These are phyloP conservation scores for Tetracladium marchalianum DNA, from an alignment of 495 filamentous ascomycete species.

Conservation along the genomic window DNA sequence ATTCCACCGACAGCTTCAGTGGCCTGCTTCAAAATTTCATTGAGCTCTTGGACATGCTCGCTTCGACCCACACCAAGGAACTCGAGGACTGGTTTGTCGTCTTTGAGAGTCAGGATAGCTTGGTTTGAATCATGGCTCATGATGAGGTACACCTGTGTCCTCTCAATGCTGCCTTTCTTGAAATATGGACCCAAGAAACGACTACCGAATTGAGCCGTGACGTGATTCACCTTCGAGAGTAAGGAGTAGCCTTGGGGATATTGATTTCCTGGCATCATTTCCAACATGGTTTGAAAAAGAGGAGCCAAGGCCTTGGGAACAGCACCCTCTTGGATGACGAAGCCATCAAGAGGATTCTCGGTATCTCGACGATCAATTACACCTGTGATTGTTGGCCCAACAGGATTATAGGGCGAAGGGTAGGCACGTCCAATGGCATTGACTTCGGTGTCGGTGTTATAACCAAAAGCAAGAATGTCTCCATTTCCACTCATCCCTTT, in stretches of 20 bases:
- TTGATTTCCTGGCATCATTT: constrained; percentile 41
- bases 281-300: constrained; percentile 47
- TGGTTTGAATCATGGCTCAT: constrained; percentile 66
- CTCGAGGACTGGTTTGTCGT: constrained; percentile 48
- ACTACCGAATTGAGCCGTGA: constrained; percentile 38
- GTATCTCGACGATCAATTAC: constrained; percentile 49
- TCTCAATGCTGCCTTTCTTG: constrained; percentile 41
- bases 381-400: constrained; percentile 56
- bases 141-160: constrained; percentile 56
- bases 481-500: constrained; percentile 60
- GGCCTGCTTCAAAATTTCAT: constrained; percentile 37
- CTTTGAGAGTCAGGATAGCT: constrained; percentile 45
- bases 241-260: constrained; percentile 28
- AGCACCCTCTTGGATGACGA: constrained; percentile 56
- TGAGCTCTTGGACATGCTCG: constrained; percentile 43
- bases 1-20: constrained; percentile 49
- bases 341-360: constrained; percentile 50
- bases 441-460: constrained; percentile 44
- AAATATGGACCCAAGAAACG: constrained; percentile 47
- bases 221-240: constrained; percentile 30
- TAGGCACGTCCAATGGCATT: constrained; percentile 44
- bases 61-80: constrained; percentile 47
- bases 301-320: constrained; percentile 46
- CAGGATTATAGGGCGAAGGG: constrained; percentile 37
- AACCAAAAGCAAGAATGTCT: constrained; percentile 55